phyloP scores from a whole-genome alignment of 192 early-diverging fungal genomes.

The Coemansia sp. region DNA sequence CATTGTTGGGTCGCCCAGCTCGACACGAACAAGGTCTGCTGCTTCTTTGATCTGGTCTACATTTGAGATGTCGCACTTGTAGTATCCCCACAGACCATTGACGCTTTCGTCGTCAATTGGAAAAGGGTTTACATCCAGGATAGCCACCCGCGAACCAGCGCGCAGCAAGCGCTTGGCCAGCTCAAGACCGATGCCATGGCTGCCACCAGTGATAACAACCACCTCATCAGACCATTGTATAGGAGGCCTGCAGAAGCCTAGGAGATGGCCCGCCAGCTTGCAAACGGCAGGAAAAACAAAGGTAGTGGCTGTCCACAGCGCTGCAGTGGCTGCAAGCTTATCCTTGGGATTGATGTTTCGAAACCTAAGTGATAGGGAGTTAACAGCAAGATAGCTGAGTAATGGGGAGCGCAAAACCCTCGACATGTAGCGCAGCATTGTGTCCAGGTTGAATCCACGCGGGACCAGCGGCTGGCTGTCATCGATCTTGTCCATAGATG shows the following conservation, averaged over 20 bases:
- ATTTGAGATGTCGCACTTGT: constrained; percentile 41
- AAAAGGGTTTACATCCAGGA: constrained; percentile 41
- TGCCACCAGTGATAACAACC: constrained; percentile 46
- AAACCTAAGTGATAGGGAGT: constrained; percentile 14
- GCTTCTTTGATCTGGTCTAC: constrained; percentile 24
- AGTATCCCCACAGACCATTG: constrained; percentile 25
- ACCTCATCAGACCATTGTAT: constrained; percentile 39
- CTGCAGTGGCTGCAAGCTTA: constrained; percentile 22
- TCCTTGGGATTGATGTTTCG: constrained; percentile 8
- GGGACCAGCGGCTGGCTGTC: constrained; percentile 47
- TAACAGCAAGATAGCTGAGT: constrained; percentile 31
- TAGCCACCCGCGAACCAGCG: constrained; percentile 36
- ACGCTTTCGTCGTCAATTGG: constrained; percentile 17
- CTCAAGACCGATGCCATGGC: constrained; percentile 43
- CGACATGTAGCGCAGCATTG: constrained; percentile 31
- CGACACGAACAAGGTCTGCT: constrained; percentile 24
- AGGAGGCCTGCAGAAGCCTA: constrained; percentile 4
- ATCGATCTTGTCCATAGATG: constrained; percentile 33
- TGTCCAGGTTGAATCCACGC: constrained; percentile 47
- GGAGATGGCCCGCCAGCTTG: constrained; percentile 12
- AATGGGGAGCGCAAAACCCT: constrained; percentile 29
- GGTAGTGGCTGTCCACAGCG: constrained; percentile 34
- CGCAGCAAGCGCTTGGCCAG: constrained; percentile 31
- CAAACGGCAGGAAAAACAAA: constrained; percentile 25
- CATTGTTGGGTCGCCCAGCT: constrained; percentile 74